phyloP scores from a whole-genome alignment of 352 stramenopile genomes.

The Phytopythium delawarense region DNA sequence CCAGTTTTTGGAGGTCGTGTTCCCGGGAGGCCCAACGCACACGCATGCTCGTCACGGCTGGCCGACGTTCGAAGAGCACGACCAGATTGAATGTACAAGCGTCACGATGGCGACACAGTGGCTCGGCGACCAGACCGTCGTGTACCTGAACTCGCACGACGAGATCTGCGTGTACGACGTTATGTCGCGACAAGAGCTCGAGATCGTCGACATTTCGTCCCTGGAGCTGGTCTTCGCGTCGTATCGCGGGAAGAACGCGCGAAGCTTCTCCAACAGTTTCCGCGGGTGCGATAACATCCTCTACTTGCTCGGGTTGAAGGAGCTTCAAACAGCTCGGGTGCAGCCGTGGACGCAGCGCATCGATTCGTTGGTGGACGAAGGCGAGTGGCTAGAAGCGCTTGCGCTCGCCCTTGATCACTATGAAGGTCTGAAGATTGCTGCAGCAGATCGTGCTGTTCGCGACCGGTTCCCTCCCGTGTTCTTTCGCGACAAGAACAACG shows the following conservation, averaged over 20 bases:
- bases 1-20: slow-evolving; percentile 90
- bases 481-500: slow-evolving; percentile 87
- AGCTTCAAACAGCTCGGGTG: slow-evolving; percentile 89
- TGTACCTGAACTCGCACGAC: slow-evolving; percentile 93
- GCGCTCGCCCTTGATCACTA: slow-evolving; percentile 95
- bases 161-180: slow-evolving; percentile 97
- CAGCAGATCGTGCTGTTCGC: slow-evolving; percentile 70
- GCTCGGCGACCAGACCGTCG: slow-evolving; percentile 94
- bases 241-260: slow-evolving; percentile 80
- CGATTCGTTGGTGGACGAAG: slow-evolving; percentile 92
- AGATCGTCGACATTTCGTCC: slow-evolving; percentile 93
- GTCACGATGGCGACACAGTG: slow-evolving; percentile 94
- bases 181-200: slow-evolving; percentile 93
- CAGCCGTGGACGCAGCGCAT: slow-evolving; percentile 93
- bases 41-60: slow-evolving; percentile 85
- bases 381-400: slow-evolving; percentile 96
- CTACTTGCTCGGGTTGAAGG: slow-evolving; percentile 91
- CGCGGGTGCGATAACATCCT: slow-evolving; percentile 92
- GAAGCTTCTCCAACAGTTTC: slow-evolving; percentile 87
- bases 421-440: slow-evolving; percentile 86
- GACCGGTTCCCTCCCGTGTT: slow-evolving; percentile 86
- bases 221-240: slow-evolving; percentile 93
- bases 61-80: slow-evolving; percentile 93
- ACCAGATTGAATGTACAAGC: slow-evolving; percentile 87
- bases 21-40: slow-evolving; percentile 67